Evolutionary conservation across 1,139 yeast genomes (phyloP).

Genomic region (Saccharomyces hybrid): DNA sequence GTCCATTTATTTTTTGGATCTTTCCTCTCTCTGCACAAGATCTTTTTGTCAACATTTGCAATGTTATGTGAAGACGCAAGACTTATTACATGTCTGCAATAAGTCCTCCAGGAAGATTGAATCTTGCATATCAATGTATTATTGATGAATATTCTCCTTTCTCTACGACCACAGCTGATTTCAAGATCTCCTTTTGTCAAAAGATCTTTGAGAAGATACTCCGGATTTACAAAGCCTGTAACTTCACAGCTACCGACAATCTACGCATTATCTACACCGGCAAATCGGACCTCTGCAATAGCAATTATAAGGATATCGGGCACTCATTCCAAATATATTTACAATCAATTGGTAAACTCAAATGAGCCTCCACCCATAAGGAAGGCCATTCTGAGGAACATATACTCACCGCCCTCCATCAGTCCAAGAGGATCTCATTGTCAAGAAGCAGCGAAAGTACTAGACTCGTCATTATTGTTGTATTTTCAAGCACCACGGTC

Average conservation of each 20-base stretch:
- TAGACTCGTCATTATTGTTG: constrained; percentile 73
- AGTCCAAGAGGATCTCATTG: neutral
- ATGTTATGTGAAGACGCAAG: neutral
- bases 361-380: constrained; percentile 41
- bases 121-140: neutral
- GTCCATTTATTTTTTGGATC: constrained; percentile 20
- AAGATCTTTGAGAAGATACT: neutral
- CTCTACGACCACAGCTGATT: neutral
- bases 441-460: constrained; percentile 29
- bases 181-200: neutral
- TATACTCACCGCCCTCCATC: constrained; percentile 37
- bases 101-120: neutral
- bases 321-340: constrained; percentile 41
- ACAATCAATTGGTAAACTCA: constrained; percentile 32
- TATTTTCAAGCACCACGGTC: constrained; percentile 71
- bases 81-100: neutral
- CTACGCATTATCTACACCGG: constrained; percentile 82
- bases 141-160: neutral
- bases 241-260: constrained; percentile 47
- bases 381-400: constrained; percentile 47
- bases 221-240: neutral
- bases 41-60: neutral
- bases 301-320: constrained; percentile 86
- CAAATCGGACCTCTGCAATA: constrained; percentile 68
- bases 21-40: neutral